Conservation (phyloP, 2,329 filamentous ascomycete species). For the Neophaeococcomyces aloes region DNA sequence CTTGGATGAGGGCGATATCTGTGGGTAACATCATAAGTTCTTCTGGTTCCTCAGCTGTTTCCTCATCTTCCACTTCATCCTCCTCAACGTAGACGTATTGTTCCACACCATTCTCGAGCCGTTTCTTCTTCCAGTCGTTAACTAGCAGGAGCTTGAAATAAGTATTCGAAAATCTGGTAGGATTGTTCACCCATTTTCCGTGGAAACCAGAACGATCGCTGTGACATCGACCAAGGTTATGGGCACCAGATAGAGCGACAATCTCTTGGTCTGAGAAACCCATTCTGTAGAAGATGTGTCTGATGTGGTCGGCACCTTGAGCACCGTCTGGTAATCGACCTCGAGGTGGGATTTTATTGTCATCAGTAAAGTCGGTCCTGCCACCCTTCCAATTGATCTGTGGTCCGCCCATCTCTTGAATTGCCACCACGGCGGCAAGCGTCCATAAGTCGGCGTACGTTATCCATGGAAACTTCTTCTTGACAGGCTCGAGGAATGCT, state of each 20-base stretch:
- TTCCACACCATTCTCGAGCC: constrained; percentile 83
- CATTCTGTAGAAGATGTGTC: constrained; percentile 92
- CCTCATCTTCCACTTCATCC: no score
- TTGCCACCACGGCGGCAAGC: constrained; percentile 67
- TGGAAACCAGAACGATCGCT: constrained; percentile 75
- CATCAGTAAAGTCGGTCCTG: constrained; percentile 67
- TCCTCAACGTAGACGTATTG: constrained; percentile 89
- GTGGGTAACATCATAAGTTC: constrained; percentile 94
- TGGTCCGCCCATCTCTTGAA: constrained; percentile 93
- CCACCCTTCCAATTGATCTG: constrained; percentile 80
- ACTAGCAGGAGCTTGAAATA: constrained; percentile 79
- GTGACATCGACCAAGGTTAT: constrained; percentile 85
- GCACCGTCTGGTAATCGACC: constrained; percentile 77
- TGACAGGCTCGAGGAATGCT: constrained; percentile 86
- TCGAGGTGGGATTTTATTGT: constrained; percentile 80
- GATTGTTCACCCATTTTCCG: constrained; percentile 86
- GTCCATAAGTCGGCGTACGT: constrained; percentile 96
- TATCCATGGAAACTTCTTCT: constrained; percentile 90
- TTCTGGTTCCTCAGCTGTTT: no score
- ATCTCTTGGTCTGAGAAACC: constrained; percentile 97
- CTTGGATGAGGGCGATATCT: constrained; percentile 76
- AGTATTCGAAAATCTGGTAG: constrained; percentile 86
- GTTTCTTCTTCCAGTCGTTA: constrained; percentile 82
- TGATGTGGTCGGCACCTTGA: constrained; percentile 70
- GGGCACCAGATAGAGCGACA: constrained; percentile 75